phyloP scores from a whole-genome alignment of 2,329 filamentous ascomycete species.

The Stagonosporopsis rhizophila region DNA sequence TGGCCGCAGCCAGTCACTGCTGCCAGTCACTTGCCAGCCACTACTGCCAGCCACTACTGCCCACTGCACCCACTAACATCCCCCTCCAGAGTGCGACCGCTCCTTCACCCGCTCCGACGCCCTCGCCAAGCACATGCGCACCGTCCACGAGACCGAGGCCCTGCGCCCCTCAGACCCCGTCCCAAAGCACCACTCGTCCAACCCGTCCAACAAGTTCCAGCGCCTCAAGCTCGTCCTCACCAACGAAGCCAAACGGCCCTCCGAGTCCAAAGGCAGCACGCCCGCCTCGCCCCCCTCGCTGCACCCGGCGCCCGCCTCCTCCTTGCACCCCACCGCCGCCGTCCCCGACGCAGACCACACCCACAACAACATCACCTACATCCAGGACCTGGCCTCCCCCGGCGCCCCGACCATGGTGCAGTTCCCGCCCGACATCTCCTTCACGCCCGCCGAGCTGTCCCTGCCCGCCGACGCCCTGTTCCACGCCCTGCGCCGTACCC shows the following conservation, averaged over 20 bases:
- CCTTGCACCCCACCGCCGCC: conserved; percentile 22
- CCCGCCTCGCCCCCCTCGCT: conserved; percentile 45
- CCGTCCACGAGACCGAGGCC: conserved; percentile 95
- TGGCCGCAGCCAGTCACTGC: background rate
- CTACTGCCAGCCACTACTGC: no score
- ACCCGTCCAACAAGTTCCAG: conserved; percentile 56
- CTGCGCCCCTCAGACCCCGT: conserved; percentile 77
- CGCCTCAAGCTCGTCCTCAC: conserved; percentile 54
- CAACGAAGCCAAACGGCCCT: conserved; percentile 41
- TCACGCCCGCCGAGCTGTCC: conserved; percentile 69
- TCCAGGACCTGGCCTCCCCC: conserved; percentile 65
- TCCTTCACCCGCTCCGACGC: conserved; percentile 96
- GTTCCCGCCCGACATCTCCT: conserved; percentile 65
- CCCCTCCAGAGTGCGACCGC: conserved; percentile 78
- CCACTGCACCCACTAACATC: conserved; percentile 47
- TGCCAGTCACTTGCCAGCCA: no score
- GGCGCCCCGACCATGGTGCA: conserved; percentile 62
- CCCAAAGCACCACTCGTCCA: conserved; percentile 65
- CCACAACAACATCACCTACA: conserved; percentile 66
- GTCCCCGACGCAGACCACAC: conserved; percentile 50
- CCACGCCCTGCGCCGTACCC: conserved; percentile 66
- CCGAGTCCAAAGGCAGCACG: conserved; percentile 43
- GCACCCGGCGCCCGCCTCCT: conserved; percentile 32
- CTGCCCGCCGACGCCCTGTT: conserved; percentile 73
- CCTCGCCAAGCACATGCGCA: conserved; percentile 97